phyloP scores from a whole-genome alignment of 257 asterid species.

The Penstemon eatonii region DNA sequence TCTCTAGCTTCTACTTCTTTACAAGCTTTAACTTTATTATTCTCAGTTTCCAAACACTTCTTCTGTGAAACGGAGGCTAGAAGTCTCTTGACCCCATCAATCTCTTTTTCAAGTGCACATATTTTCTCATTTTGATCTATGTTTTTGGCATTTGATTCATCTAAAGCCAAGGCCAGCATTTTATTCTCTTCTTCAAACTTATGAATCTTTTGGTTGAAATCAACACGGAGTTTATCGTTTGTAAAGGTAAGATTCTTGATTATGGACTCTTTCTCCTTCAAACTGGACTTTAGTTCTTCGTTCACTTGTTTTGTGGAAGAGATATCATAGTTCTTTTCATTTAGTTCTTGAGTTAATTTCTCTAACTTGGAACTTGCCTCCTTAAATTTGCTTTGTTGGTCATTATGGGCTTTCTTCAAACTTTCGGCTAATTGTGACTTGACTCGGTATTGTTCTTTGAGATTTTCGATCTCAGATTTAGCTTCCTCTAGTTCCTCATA shows the following conservation, averaged over 20 bases:
- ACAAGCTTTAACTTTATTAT: not conserved
- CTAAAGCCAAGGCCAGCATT: slow-evolving; percentile 60
- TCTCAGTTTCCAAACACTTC: slow-evolving; percentile 21
- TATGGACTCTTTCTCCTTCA: slow-evolving; percentile 59
- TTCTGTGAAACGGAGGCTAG: slow-evolving; percentile 37
- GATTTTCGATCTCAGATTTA: slow-evolving; percentile 65
- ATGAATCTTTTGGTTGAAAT: slow-evolving; percentile 48
- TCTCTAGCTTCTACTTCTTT: slow-evolving; percentile 49
- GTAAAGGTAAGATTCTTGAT: slow-evolving; percentile 54
- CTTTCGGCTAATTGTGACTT: slow-evolving; percentile 59
- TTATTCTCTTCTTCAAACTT: slow-evolving; percentile 60
- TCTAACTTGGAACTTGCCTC: slow-evolving; percentile 58
- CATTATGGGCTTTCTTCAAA: slow-evolving; percentile 62
- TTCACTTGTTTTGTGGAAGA: slow-evolving; percentile 33
- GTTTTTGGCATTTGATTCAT: slow-evolving; percentile 57
- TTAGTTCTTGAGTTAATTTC: slow-evolving; percentile 49
- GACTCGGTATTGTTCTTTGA: slow-evolving; percentile 43
- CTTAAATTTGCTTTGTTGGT: slow-evolving; percentile 55
- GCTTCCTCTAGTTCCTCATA: slow-evolving; percentile 79
- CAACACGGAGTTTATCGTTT: slow-evolving; percentile 62
- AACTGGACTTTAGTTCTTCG: slow-evolving; percentile 49
- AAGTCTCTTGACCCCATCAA: slow-evolving; percentile 53
- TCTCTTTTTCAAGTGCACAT: slow-evolving; percentile 48
- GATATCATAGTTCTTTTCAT: slow-evolving; percentile 52
- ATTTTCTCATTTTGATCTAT: slow-evolving; percentile 55